Evolutionary conservation across 2,329 filamentous ascomycete species (phyloP).

Genomic region (Hirsutella rhossiliensis): DNA sequence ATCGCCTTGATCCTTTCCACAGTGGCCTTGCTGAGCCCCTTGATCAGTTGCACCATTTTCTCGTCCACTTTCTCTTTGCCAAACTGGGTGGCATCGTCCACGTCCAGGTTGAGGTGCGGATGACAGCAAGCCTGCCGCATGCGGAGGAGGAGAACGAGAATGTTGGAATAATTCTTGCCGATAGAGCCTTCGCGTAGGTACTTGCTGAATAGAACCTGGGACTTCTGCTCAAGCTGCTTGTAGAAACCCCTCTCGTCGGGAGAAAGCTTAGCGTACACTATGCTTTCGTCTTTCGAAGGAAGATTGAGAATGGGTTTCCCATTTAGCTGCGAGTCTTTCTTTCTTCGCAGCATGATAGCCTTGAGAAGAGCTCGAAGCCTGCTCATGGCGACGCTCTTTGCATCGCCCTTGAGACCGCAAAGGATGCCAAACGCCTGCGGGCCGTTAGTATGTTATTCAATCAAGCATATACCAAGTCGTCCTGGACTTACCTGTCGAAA

Average conservation of each 20-base stretch:
- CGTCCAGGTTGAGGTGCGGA: constrained; percentile 17
- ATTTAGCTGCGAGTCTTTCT: constrained; percentile 67
- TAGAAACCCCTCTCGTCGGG: constrained; percentile 69
- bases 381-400: constrained; percentile 51
- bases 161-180: constrained; percentile 59
- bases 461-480: neutral
- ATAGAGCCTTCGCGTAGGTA: constrained; percentile 60
- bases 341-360: constrained; percentile 70
- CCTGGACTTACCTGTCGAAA: constrained; percentile 44
- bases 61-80: constrained; percentile 12
- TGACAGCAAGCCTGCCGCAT: constrained; percentile 58
- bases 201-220: constrained; percentile 62
- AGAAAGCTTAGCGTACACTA: constrained; percentile 62
- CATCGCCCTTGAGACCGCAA: constrained; percentile 29
- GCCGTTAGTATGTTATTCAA: neutral
- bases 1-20: constrained; percentile 50
- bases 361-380: constrained; percentile 66
- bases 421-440: constrained; percentile 28
- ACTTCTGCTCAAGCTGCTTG: constrained; percentile 55
- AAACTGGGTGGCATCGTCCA: constrained; percentile 17
- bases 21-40: constrained; percentile 44
- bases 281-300: constrained; percentile 62
- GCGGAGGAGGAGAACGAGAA: constrained; percentile 70
- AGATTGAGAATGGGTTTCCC: constrained; percentile 70
- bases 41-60: constrained; percentile 51